These are phyloP conservation scores for Pseudocercospora ulei DNA, from an alignment of 2,329 filamentous ascomycete genomes.

Conservation along the genomic window DNA sequence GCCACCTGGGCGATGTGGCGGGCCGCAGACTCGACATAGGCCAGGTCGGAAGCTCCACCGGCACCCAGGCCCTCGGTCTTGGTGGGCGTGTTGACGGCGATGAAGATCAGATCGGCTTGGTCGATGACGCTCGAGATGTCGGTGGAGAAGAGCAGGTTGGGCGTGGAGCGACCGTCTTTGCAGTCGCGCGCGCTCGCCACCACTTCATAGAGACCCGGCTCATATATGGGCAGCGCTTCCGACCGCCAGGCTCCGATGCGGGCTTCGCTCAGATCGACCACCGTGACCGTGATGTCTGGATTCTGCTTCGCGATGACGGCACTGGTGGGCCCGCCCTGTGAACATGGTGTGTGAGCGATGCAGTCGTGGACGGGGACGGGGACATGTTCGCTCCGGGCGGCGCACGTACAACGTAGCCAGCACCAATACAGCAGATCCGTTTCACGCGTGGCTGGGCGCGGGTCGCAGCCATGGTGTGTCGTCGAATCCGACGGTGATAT, in stretches of 20 bases:
- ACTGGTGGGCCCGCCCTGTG: constrained; percentile 60
- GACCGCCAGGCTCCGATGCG: constrained; percentile 67
- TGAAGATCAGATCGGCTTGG: constrained; percentile 62
- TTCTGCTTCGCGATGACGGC: constrained; percentile 66
- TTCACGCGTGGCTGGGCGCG: constrained; percentile 15
- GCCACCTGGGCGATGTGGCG: constrained; percentile 58
- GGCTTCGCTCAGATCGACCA: constrained; percentile 59
- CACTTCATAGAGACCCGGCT: constrained; percentile 60
- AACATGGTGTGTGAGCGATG: constrained; percentile 15
- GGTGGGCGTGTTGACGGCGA: constrained; percentile 71
- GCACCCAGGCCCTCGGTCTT: constrained; percentile 61
- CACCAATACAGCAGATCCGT: constrained; percentile 64
- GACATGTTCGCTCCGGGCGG: not conserved
- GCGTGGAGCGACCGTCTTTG: constrained; percentile 24
- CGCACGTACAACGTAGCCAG: constrained; percentile 59
- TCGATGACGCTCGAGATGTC: constrained; percentile 53
- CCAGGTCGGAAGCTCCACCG: constrained; percentile 62
- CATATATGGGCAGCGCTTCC: constrained; percentile 62
- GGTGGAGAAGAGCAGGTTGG: constrained; percentile 66
- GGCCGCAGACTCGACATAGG: constrained; percentile 60
- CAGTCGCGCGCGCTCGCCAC: constrained; percentile 52
- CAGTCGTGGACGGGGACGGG: too few species aligned
- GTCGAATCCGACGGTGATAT: not conserved
- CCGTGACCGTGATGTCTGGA: constrained; percentile 59
- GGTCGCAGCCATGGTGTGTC: constrained; percentile 7